Conservation (phyloP, 176 grass and related monocot genomes). For the Lolium rigidum region DNA sequence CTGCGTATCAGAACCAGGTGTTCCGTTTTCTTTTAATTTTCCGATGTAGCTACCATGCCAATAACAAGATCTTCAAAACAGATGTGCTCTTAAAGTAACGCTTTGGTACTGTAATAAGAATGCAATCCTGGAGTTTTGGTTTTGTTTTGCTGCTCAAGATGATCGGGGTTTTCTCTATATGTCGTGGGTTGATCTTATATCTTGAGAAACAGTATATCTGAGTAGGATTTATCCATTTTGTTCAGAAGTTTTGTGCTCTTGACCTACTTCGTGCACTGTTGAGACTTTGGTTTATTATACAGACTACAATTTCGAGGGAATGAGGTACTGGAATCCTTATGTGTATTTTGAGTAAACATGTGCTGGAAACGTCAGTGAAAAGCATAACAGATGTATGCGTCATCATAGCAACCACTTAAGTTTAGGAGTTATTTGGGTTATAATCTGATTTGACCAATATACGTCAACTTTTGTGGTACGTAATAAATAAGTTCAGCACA, state of each 20-base stretch:
- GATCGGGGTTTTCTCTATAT: background rate
- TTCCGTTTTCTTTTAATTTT: slow-evolving; percentile 29
- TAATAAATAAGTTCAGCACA: background rate
- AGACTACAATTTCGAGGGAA: background rate
- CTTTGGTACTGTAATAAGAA: slow-evolving; percentile 43
- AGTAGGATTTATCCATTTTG: background rate
- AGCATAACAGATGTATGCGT: background rate
- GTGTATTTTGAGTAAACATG: background rate
- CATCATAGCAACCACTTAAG: background rate
- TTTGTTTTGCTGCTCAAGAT: slow-evolving; percentile 11
- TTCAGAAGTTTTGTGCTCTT: background rate
- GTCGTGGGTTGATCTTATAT: background rate
- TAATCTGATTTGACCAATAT: background rate
- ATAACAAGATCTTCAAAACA: slow-evolving; percentile 46
- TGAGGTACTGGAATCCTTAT: background rate
- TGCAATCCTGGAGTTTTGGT: background rate
- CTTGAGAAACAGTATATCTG: background rate
- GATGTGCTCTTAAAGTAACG: slow-evolving; percentile 32
- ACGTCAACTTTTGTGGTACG: background rate
- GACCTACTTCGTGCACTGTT: background rate
- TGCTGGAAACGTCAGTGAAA: background rate
- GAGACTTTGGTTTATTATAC: background rate
- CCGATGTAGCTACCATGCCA: slow-evolving; percentile 35
- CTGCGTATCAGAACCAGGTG: slow-evolving; percentile 28
- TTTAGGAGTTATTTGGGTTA: background rate